Evolutionary conservation across 2,329 filamentous ascomycete species (phyloP), one percentile per base, ranked within the genome.

Genomic region (Diplodia seriata): DNA sequence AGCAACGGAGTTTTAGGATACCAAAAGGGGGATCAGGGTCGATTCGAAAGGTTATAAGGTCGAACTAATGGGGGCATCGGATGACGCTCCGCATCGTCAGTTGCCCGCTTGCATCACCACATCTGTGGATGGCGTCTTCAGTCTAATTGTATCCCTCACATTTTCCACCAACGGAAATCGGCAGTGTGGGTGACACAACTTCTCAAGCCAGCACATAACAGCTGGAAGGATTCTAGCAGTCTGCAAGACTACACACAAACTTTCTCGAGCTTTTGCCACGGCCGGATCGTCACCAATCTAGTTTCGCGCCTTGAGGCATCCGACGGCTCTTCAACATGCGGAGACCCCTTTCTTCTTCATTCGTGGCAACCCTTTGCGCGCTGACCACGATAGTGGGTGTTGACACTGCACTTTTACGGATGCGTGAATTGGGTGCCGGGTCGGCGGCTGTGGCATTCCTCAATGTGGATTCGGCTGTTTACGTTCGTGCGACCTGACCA

Each of bases 1-100:
- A 23, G 47, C 56, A 62, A 67, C 26, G 47, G 66, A 56, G 56
- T 62, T 55, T 15, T 11, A n/a, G 64, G 64, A 59, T 40, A 59
- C 64, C n/a, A 51, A 26, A 38, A 53, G 40, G 36, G n/a, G 47
- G 11, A 36, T 29, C n/a, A 38, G 59, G 59, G 47, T 33, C 18
- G 31, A 23, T 29, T 63, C n/a, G 50, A 63, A 33, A 26, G 59
- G n/a, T 29, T 36, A 62, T 29, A 59, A 33, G 57, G 26, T 50
- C 29, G 43, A 51, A 29, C 47, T 51, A 29, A 36, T 26, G 29
- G 31, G 31, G 23, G n/a, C n/a, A 23, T 20, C 20, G 20, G 47
- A n/a, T 26, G 47, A 4, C 26, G 31, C 47, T 49, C 59, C 59
- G 59, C 47, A 9, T 53, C 18, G 43, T 8, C 23, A 26, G 14